These are phyloP conservation scores for Microbotryomycetes sp. DNA, from an alignment of 1,284 basidiomycete genomes.

Conservation along the genomic window DNA sequence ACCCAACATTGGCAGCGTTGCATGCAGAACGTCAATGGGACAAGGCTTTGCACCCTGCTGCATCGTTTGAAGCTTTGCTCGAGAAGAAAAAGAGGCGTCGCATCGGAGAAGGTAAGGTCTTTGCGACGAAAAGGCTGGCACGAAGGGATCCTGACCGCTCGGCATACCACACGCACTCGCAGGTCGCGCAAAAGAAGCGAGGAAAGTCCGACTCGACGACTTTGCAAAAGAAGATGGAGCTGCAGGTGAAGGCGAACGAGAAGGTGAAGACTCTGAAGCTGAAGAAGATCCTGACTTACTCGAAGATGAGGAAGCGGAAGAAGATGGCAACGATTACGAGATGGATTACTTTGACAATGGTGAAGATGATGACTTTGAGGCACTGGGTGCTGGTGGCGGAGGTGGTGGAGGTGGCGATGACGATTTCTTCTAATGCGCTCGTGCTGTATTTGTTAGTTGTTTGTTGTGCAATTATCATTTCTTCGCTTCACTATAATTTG, in stretches of 20 bases:
- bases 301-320: constrained; percentile 2
- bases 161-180: background rate
- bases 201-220: background rate
- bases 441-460: background rate
- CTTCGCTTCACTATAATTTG: no score
- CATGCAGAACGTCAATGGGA: constrained; percentile 18
- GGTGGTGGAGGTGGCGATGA: constrained; percentile 27
- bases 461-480: background rate
- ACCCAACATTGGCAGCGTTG: constrained; percentile 6
- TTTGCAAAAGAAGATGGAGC: background rate
- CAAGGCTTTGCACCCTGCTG: constrained; percentile 19
- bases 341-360: constrained; percentile 28
- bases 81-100: constrained; percentile 21
- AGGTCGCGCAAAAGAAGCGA: background rate
- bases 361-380: constrained; percentile 23
- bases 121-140: no score
- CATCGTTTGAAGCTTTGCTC: constrained; percentile 23
- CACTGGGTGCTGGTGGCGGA: constrained; percentile 17
- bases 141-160: no score
- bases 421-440: background rate
- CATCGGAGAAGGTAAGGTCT: background rate
- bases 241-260: constrained; percentile 1
- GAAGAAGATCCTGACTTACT: constrained; percentile 14
- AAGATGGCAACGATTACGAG: constrained; percentile 19
- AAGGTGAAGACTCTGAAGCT: background rate